Evolutionary conservation across 352 stramenopile species (phyloP), one percentile per base, ranked within the genome.

Genomic region (Pythium folliculosum): DNA sequence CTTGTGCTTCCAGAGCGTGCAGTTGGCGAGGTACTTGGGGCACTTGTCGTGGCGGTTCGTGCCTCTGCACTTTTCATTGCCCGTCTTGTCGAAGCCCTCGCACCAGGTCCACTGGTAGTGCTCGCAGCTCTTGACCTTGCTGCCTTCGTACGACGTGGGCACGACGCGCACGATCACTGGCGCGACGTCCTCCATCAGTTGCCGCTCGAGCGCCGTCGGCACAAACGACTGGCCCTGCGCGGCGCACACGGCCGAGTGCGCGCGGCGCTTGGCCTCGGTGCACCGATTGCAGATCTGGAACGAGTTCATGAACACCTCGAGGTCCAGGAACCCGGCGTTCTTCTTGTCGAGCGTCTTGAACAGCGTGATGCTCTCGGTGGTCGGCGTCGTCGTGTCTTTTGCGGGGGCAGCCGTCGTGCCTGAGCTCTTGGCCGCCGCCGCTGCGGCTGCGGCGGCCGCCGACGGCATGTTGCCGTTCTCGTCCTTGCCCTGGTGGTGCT

Each of bases 101-200:
- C 86, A 94, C 86, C 86, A 94, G 1, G 84, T 94, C 86, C 86
- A 94, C 63, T 92, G 86, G 60, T 92, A 94, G 63, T 94, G 86
- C 55, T 94, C 86, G 44, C 86, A 94, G 50, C 81, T 91, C 65
- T 89, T 89, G 58, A 94, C 84, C 68, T 94, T 94, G 64, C 70
- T 67, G 40, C 86, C 86, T 85, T 94, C 86, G 58, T 82, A 92
- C 6, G 59, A 58, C 0, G 76, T 82, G 0, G 86, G 86, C 12
- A 94, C 86, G 17, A 92, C 86, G 12, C 86, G 84, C 32, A 94
- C 86, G 21, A 94, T 72, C 38, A 94, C 86, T 0, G 86, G 86
- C 27, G 82, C 77, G 5, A 92, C 81, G 61, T 94, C 84, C 47
- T 92, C 84, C 82, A 91, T 89, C 7, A 91, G 60, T 35, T 92